Conservation (phyloP, 768 basidiomycete species). For the Boletellus ananiceps region DNA sequence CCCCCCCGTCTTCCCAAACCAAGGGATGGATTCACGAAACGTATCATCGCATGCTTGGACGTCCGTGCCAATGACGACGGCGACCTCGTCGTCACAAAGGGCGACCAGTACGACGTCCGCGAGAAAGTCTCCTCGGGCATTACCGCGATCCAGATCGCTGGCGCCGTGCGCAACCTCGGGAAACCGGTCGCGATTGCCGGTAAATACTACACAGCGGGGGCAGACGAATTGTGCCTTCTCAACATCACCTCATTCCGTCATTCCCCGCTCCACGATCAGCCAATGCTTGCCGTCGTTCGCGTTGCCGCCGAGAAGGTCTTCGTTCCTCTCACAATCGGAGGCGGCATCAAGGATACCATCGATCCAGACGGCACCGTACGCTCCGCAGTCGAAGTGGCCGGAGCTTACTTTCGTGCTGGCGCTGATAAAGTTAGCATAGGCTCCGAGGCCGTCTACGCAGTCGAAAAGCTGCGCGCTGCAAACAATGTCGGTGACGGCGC, state of each 20-base stretch:
- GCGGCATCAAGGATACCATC: conserved; percentile 92
- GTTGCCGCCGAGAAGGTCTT: conserved; percentile 86
- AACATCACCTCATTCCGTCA: conserved; percentile 99
- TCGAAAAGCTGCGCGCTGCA: conserved; percentile 67
- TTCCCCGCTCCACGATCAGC: conserved; percentile 92
- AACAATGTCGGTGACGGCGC: conserved; percentile 56
- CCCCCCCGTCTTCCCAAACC: conserved; percentile 35
- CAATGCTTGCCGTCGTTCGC: conserved; percentile 94
- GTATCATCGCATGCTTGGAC: conserved; percentile 96
- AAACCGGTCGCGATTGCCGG: conserved; percentile 91
- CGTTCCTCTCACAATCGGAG: conserved; percentile 97
- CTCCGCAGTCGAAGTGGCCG: conserved; percentile 89
- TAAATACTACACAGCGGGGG: conserved; percentile 81
- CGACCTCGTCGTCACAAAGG: conserved; percentile 98
- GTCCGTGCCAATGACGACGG: conserved; percentile 94
- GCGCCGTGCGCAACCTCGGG: conserved; percentile 91
- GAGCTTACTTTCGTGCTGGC: conserved; percentile 93
- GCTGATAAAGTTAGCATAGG: conserved; percentile 99
- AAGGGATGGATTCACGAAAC: conserved; percentile 77
- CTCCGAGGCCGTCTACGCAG: conserved; percentile 91
- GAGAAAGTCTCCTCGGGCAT: conserved; percentile 53
- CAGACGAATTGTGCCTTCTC: conserved; percentile 95
- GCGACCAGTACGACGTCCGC: conserved; percentile 97
- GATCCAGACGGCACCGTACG: conserved; percentile 92
- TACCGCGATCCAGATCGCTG: conserved; percentile 45